These are phyloP conservation scores for Russula emetica DNA, from an alignment of 768 basidiomycete genomes.

Conservation along the genomic window DNA sequence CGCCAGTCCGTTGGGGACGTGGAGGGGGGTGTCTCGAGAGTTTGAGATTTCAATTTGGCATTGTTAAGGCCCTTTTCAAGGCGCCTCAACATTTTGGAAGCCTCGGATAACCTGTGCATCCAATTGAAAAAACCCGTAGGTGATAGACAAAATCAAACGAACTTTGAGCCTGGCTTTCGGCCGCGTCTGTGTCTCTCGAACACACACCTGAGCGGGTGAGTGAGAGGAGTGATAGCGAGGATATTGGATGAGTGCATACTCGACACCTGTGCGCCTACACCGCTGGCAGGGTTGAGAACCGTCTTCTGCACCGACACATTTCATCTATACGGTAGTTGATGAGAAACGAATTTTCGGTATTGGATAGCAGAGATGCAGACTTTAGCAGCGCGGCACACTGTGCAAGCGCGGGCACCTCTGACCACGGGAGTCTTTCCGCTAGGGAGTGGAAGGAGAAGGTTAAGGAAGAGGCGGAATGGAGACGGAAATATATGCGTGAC, in stretches of 20 bases:
- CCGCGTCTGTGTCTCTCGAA: conserved; percentile 90
- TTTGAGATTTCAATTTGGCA: conserved; percentile 63
- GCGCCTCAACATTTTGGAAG: conserved; percentile 83
- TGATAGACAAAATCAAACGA: conserved; percentile 29
- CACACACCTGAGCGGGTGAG: conserved; percentile 50
- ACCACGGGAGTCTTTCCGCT: conserved; percentile 45
- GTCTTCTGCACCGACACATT: conserved; percentile 86
- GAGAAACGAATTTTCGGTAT: conserved; percentile 20
- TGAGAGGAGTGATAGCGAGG: conserved; percentile 26
- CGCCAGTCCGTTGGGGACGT: conserved; percentile 28
- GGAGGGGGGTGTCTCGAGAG: conserved; percentile 39
- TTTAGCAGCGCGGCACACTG: conserved; percentile 82
- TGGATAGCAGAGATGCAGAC: conserved; percentile 36
- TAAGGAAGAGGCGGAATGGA: not conserved
- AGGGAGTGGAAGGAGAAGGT: not conserved
- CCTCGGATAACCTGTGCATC: conserved; percentile 66
- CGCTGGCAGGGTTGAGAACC: conserved; percentile 77
- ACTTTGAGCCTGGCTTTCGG: conserved; percentile 89
- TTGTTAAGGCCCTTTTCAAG: conserved; percentile 78
- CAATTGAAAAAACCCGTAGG: conserved; percentile 20
- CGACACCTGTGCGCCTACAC: conserved; percentile 74
- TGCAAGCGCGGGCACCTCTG: conserved; percentile 63
- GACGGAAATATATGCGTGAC: not conserved
- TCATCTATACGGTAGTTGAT: conserved; percentile 55
- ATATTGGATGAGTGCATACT: conserved; percentile 31